Base-by-base conservation (phyloP, 2,329 filamentous ascomycete genomes). In the Penicillium sp. region DNA sequence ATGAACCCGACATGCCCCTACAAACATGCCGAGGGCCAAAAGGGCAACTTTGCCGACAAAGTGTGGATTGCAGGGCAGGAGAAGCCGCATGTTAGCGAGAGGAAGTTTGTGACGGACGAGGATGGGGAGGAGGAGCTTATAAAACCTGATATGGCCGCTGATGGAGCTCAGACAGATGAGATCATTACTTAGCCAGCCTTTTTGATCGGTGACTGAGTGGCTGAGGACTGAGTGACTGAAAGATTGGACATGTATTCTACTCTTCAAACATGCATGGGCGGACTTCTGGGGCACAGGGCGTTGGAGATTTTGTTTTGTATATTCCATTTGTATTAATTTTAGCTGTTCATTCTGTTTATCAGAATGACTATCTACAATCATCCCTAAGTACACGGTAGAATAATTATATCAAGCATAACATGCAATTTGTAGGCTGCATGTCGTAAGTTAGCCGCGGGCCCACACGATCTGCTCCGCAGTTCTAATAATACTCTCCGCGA, bases 21-120 rank as follows among this genome's bases (percentile, higher is more conserved):
- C 77, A 91, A 91, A 73, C 94, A 99, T 72, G 88, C 86, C 42
- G 91, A 95, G 55, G 94, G 93, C 12, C 94, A 99, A 77, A 85
- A 90, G 64, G 91, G 89, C 51, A 84, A 83, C 14, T 93, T 91
- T 74, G 83, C 87, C 60, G 90, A 95, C 72, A 97, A 96, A 76
- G 90, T 95, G 26, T 97, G 93, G 93, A 91, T 87, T 18, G 83
- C 90, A 3, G 83, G 81, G 35, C 65, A 67, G 42, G 67, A 73
- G 26, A 82, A 81, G 63, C 78, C 83, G 57, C 90, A 96, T 71
- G 86, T 96, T 50, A 96, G 91, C 68, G 90, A 96, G 73, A 82
- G 92, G 65, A 93, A 90, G 69, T 97, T 96, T 75, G 85, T 93
- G 51, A 65, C 63, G 0, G 85, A 90, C 57, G 87, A 90, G 48